Percentiles rank a stretch among this genome's conserved stretches.
Evolutionary conservation across 2,329 filamentous ascomycete species (phyloP).

Genomic region (Triangularia verruculosa): DNA sequence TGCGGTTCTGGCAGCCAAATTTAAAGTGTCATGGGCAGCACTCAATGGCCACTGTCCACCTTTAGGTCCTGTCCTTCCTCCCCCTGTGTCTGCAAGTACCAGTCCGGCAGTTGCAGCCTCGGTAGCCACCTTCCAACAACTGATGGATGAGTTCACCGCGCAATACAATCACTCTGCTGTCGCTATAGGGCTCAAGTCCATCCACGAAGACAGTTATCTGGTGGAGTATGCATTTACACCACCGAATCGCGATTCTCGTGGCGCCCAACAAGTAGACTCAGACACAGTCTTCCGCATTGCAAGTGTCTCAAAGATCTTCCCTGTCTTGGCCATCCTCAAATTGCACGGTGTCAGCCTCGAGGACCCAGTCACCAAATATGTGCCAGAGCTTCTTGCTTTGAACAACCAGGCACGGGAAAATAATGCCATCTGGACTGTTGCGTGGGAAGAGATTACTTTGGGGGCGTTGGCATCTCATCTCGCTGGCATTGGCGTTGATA

Average conservation of each 20-base stretch:
- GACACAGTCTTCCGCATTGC: slow-evolving; percentile 38
- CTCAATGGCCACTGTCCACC: slow-evolving; percentile 35
- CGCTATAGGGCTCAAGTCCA: slow-evolving; percentile 41
- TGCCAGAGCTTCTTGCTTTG: slow-evolving; percentile 37
- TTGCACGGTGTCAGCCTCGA: slow-evolving; percentile 35
- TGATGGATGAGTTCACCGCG: slow-evolving; percentile 31
- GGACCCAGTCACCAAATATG: slow-evolving; percentile 44
- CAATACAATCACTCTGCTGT: slow-evolving; percentile 36
- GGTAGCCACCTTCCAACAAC: slow-evolving; percentile 23
- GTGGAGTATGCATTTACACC: slow-evolving; percentile 44
- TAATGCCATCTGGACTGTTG: slow-evolving; percentile 34
- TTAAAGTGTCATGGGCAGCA: neutral
- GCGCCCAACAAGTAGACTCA: slow-evolving; percentile 29
- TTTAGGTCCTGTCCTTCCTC: slow-evolving; percentile 41
- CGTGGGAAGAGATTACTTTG: slow-evolving; percentile 49
- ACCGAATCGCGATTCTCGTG: slow-evolving; percentile 28
- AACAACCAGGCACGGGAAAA: slow-evolving; percentile 23
- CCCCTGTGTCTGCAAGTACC: slow-evolving; percentile 34
- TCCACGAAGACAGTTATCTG: slow-evolving; percentile 38
- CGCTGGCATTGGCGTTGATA: slow-evolving; percentile 40
- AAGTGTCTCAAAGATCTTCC: slow-evolving; percentile 38
- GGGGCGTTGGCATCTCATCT: slow-evolving; percentile 45
- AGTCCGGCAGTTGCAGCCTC: slow-evolving; percentile 33
- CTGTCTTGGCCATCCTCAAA: slow-evolving; percentile 33
- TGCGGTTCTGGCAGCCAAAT: too few species aligned